These are phyloP conservation scores for Cyberlindnera mississippiensis DNA, from an alignment of 805 yeast genomes.

Conservation along the genomic window DNA sequence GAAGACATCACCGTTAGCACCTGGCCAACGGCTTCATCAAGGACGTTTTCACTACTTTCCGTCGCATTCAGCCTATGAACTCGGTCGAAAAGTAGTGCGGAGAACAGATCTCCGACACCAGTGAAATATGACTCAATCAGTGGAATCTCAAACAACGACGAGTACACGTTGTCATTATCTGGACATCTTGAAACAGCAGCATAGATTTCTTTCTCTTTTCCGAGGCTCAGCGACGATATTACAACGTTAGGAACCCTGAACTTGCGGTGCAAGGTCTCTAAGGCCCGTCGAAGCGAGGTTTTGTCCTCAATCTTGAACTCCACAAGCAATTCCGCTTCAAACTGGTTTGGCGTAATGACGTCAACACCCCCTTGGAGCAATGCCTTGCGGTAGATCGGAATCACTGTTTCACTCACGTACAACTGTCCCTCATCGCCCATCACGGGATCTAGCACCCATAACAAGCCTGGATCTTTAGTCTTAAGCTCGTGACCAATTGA, in stretches of 20 bases:
- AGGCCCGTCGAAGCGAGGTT: constrained; percentile 41
- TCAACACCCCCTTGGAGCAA: constrained; percentile 49
- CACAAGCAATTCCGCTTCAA: constrained; percentile 73
- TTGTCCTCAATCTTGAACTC: constrained; percentile 42
- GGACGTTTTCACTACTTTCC: constrained; percentile 5
- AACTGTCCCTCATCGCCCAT: constrained; percentile 76
- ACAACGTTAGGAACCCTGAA: constrained; percentile 58
- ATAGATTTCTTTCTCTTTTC: constrained; percentile 15
- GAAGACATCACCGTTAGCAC: constrained; percentile 52
- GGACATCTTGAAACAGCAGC: constrained; percentile 19
- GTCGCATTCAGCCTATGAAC: constrained; percentile 32
- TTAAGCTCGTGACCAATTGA: constrained; percentile 37
- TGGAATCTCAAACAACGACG: constrained; percentile 45
- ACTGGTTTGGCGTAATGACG: constrained; percentile 86
- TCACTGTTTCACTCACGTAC: constrained; percentile 56
- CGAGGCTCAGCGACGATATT: constrained; percentile 51
- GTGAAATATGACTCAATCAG: constrained; percentile 79
- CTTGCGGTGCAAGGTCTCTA: constrained; percentile 43
- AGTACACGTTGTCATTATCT: constrained; percentile 6
- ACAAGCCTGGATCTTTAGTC: constrained; percentile 28
- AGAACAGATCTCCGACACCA: constrained; percentile 91
- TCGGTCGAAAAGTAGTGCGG: constrained; percentile 72
- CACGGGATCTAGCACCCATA: constrained; percentile 72
- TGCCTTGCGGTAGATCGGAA: constrained; percentile 54
- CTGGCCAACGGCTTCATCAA: constrained; percentile 43